Evolutionary conservation across 495 filamentous ascomycete species (phyloP).

Genomic region (Annulohypoxylon stygium): DNA sequence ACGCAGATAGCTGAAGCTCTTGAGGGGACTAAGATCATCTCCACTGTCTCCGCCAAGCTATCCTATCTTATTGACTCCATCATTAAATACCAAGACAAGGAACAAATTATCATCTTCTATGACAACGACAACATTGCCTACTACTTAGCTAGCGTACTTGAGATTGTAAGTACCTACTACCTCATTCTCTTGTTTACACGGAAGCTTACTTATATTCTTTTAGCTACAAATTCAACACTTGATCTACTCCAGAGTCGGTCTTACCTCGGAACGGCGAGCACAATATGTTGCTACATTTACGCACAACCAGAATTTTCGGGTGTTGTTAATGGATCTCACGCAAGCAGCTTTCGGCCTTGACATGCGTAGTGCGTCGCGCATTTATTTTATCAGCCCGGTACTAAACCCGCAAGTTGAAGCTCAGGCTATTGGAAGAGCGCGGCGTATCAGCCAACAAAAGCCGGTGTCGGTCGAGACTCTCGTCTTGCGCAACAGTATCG

Average conservation of each 20-base stretch:
- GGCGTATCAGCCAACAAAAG: constrained; percentile 85
- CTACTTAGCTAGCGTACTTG: constrained; percentile 85
- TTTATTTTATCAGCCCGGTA: constrained; percentile 94
- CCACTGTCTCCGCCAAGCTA: constrained; percentile 87
- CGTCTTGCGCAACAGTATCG: constrained; percentile 82
- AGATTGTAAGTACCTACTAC: constrained; percentile 62
- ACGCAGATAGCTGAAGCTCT: constrained; percentile 63
- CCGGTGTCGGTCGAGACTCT: constrained; percentile 90
- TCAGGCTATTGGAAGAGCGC: constrained; percentile 91
- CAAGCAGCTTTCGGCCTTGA: constrained; percentile 91
- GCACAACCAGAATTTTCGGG: constrained; percentile 68
- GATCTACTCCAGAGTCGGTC: constrained; percentile 80
- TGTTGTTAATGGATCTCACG: constrained; percentile 89
- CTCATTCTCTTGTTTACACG: neutral
- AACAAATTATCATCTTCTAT: constrained; percentile 95
- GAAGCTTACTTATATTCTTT: constrained; percentile 34
- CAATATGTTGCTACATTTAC: constrained; percentile 85
- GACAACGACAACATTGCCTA: constrained; percentile 86
- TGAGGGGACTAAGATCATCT: constrained; percentile 72
- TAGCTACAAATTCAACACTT: constrained; percentile 77
- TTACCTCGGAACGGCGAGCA: constrained; percentile 70
- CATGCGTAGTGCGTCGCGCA: constrained; percentile 81
- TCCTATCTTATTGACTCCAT: constrained; percentile 85
- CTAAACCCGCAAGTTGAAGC: constrained; percentile 88
- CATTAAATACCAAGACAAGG: constrained; percentile 70